These are phyloP conservation scores for Ascochyta fabae DNA, from an alignment of 2,329 filamentous ascomycete genomes.

Conservation along the genomic window DNA sequence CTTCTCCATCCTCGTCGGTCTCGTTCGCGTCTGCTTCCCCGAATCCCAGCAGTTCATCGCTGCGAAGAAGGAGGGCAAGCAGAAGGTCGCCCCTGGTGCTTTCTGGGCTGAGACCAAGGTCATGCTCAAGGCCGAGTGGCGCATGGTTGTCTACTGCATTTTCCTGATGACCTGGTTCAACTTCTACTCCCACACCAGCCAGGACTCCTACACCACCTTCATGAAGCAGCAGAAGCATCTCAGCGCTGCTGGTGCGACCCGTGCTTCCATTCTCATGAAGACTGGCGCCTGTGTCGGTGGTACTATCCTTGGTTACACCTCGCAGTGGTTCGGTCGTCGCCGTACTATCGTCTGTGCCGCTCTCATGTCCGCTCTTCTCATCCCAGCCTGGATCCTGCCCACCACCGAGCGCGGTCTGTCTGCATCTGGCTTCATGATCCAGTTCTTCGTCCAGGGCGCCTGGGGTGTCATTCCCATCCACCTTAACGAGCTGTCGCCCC, in stretches of 20 bases:
- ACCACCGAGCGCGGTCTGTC: constrained; percentile 65
- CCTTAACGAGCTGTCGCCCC: constrained; percentile 74
- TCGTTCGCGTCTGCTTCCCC: constrained; percentile 71
- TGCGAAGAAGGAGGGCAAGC: constrained; percentile 66
- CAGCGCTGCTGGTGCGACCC: constrained; percentile 66
- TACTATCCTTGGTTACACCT: constrained; percentile 74
- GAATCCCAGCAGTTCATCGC: constrained; percentile 79
- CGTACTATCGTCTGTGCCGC: constrained; percentile 69
- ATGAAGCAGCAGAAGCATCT: constrained; percentile 77
- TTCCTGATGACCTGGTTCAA: constrained; percentile 75
- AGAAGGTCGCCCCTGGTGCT: constrained; percentile 51
- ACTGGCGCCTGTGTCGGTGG: constrained; percentile 77
- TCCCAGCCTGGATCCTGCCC: constrained; percentile 75
- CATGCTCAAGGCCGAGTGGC: constrained; percentile 76
- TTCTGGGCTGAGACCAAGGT: constrained; percentile 74
- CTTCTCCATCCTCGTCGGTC: constrained; percentile 71
- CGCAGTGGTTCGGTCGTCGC: constrained; percentile 77
- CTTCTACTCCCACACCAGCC: constrained; percentile 76
- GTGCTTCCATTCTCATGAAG: constrained; percentile 84
- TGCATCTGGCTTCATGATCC: constrained; percentile 71
- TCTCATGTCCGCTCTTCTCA: constrained; percentile 65
- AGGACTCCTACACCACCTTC: constrained; percentile 83
- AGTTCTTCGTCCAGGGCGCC: constrained; percentile 58
- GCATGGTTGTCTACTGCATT: constrained; percentile 77
- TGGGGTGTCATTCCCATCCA: constrained; percentile 65